Percentiles rank a stretch among this genome's conserved stretches.
Conservation (phyloP, 495 filamentous ascomycete species). For the Usnea hakonensis region DNA sequence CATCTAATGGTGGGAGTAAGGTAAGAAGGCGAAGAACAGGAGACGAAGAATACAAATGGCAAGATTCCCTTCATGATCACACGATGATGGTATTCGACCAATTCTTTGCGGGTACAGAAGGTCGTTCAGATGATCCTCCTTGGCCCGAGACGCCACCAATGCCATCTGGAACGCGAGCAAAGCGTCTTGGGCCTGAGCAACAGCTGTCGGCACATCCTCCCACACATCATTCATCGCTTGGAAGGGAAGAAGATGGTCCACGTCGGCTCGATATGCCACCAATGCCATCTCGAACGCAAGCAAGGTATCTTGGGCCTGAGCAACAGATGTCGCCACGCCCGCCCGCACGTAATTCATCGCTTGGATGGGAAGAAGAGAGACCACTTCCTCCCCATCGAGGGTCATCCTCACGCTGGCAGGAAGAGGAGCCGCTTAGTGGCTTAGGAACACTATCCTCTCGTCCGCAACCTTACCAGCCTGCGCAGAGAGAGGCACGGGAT, state of each 20-base stretch:
- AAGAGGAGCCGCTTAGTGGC: neutral
- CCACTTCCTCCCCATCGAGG: neutral
- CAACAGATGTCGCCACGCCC: neutral
- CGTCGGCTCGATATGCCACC: neutral
- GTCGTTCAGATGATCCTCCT: neutral
- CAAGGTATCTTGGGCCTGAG: neutral
- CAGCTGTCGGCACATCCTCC: neutral
- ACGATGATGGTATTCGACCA: too few relatives aligned
- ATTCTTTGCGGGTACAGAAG: neutral
- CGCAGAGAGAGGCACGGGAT: neutral
- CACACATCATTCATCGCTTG: neutral
- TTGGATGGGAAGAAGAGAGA: neutral
- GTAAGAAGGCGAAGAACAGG: neutral
- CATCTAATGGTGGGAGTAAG: neutral
- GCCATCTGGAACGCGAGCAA: neutral
- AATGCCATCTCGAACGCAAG: neutral
- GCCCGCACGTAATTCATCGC: too few relatives aligned
- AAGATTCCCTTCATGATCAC: neutral
- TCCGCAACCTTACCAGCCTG: neutral
- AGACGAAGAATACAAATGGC: too few relatives aligned
- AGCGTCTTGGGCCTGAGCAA: neutral
- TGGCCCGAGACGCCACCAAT: neutral
- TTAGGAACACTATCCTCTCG: neutral
- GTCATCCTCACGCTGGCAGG: neutral
- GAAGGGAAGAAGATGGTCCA: too few relatives aligned